Conservation (phyloP, 2,329 filamentous ascomycete genomes). For the Cytospora schulzeri region DNA sequence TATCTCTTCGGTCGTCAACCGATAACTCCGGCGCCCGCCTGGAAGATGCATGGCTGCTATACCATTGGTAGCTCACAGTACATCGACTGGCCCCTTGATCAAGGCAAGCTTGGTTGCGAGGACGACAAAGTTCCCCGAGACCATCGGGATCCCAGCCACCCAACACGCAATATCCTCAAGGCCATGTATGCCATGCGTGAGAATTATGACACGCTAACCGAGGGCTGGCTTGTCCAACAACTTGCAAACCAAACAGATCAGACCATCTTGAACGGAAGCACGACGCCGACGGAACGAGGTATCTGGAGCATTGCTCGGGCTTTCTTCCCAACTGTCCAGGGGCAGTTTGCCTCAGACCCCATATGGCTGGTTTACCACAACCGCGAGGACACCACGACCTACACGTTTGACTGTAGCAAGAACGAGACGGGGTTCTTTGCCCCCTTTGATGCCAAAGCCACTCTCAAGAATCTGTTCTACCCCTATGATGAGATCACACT, state of each 20-base stretch:
- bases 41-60: conserved; percentile 66
- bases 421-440: conserved; percentile 55
- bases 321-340: conserved; percentile 53
- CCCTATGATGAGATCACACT: conserved; percentile 60
- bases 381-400: conserved; percentile 50
- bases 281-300: conserved; percentile 42
- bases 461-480: conserved; percentile 66
- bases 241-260: conserved; percentile 53
- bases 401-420: conserved; percentile 56
- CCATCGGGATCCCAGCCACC: conserved; percentile 63
- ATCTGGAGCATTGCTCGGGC: conserved; percentile 63
- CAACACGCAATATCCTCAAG: conserved; percentile 60
- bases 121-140: conserved; percentile 59
- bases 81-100: conserved; percentile 56
- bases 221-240: conserved; percentile 57
- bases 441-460: conserved; percentile 57
- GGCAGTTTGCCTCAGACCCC: conserved; percentile 46
- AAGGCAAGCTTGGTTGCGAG: conserved; percentile 53
- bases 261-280: conserved; percentile 36
- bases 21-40: conserved; percentile 62
- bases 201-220: conserved; percentile 57
- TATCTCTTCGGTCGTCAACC: conserved; percentile 66
- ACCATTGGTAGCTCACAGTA: conserved; percentile 56
- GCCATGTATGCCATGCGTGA: conserved; percentile 62
- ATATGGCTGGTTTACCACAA: conserved; percentile 58